A percentile compares a stretch with the other conserved stretches of the same genome.
Evolutionary conservation across 805 yeast species (phyloP).

Genomic region (Suhomyces pyralidae): DNA sequence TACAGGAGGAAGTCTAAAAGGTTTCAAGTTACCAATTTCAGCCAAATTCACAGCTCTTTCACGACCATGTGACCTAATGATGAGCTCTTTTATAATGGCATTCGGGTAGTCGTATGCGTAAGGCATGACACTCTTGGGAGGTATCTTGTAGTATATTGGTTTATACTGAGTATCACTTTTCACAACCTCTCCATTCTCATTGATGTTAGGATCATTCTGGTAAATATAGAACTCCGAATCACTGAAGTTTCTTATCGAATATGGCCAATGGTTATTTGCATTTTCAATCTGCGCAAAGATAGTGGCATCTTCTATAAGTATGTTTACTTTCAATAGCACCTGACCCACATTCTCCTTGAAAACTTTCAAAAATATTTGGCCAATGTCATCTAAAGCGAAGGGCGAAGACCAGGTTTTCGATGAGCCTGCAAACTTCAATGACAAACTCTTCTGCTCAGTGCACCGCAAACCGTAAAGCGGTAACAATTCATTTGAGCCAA

Average conservation of each 20-base stretch:
- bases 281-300: conserved; percentile 71
- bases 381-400: conserved; percentile 78
- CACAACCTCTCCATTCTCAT: conserved; percentile 58
- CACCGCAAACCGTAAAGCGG: conserved; percentile 68
- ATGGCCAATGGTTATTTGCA: conserved; percentile 88
- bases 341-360: conserved; percentile 64
- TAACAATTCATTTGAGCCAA: conserved; percentile 45
- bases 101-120: conserved; percentile 98
- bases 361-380: conserved; percentile 73
- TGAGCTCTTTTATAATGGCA: conserved; percentile 76
- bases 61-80: conserved; percentile 66
- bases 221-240: conserved; percentile 82
- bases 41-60: conserved; percentile 82
- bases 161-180: conserved; percentile 55
- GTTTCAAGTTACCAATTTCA: conserved; percentile 88
- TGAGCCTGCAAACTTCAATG: conserved; percentile 55
- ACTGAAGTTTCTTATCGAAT: conserved; percentile 83
- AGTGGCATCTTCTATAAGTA: conserved; percentile 76
- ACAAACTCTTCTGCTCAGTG: conserved; percentile 55
- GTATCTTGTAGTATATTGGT: conserved; percentile 78
- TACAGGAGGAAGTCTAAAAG: conserved; percentile 68
- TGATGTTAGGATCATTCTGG: conserved; percentile 74
- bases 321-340: conserved; percentile 65
- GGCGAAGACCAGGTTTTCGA: conserved; percentile 82
- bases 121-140: conserved; percentile 93